Evolutionary conservation across 2,329 filamentous ascomycete species (phyloP).

Genomic region (Lachnellula willkommii): DNA sequence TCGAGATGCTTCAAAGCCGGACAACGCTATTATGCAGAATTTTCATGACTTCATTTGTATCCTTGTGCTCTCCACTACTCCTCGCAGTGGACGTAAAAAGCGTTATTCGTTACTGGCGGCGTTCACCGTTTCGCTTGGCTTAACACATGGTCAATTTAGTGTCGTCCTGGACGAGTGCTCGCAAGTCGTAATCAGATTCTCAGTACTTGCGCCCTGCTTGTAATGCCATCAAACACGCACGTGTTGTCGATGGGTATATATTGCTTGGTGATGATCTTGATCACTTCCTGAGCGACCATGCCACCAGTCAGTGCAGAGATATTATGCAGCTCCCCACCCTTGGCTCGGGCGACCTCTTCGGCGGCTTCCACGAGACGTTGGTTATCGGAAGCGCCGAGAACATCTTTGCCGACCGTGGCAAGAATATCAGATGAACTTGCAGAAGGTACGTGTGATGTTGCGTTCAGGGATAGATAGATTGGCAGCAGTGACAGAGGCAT

Average conservation of each 20-base stretch:
- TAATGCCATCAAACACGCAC: constrained; percentile 64
- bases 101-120: no score
- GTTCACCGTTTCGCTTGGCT: no score
- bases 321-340: constrained; percentile 86
- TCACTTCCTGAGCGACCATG: constrained; percentile 92
- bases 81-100: no score
- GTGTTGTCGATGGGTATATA: constrained; percentile 68
- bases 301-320: constrained; percentile 82
- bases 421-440: constrained; percentile 51
- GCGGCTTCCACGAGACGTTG: constrained; percentile 50
- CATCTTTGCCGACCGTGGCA: constrained; percentile 37
- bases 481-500: constrained; percentile 53
- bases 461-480: constrained; percentile 62
- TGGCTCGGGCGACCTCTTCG: constrained; percentile 68
- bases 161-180: background rate
- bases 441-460: constrained; percentile 43
- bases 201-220: constrained; percentile 30
- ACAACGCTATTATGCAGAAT: constrained; percentile 18
- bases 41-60: background rate
- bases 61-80: background rate
- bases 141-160: no score
- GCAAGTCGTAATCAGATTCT: constrained; percentile 20
- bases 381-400: constrained; percentile 44
- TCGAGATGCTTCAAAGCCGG: constrained; percentile 8
- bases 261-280: constrained; percentile 77